Conservation (phyloP, 129 eudicot genomes). For the Deinandra increscens region DNA sequence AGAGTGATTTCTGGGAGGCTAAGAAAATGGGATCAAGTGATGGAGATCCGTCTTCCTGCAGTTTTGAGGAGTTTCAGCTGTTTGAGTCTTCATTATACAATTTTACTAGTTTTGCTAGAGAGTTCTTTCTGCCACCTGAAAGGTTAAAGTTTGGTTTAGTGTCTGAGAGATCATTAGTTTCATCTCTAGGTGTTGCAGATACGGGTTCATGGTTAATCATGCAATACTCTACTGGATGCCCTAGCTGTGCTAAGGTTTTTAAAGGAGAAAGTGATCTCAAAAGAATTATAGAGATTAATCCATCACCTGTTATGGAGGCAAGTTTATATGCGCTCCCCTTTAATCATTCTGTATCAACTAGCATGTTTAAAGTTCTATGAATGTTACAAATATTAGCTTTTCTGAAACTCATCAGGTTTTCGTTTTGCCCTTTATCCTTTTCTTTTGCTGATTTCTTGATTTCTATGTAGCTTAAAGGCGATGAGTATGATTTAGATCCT, state of each 20-base stretch:
- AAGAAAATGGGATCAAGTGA: constrained; percentile 30
- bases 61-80: constrained; percentile 51
- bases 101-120: constrained; percentile 46
- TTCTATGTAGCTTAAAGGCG: constrained; percentile 57
- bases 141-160: constrained; percentile 60
- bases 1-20: constrained; percentile 40
- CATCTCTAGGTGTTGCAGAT: constrained; percentile 53
- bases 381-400: constrained; percentile 11
- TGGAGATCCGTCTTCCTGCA: constrained; percentile 45
- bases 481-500: constrained; percentile 45
- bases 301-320: constrained; percentile 66
- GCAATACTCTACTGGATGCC: constrained; percentile 66
- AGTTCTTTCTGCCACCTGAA: constrained; percentile 77
- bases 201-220: constrained; percentile 58
- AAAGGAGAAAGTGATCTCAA: constrained; percentile 52
- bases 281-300: constrained; percentile 44
- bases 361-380: constrained; percentile 15
- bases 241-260: constrained; percentile 63
- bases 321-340: constrained; percentile 25
- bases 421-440: neutral
- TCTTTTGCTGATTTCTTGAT: constrained; percentile 23
- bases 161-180: constrained; percentile 55
- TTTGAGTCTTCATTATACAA: constrained; percentile 55
- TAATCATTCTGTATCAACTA: neutral
- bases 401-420: neutral